Conservation (phyloP, 1,139 yeast species). For the Spencermartinsiella ligniputridi region DNA sequence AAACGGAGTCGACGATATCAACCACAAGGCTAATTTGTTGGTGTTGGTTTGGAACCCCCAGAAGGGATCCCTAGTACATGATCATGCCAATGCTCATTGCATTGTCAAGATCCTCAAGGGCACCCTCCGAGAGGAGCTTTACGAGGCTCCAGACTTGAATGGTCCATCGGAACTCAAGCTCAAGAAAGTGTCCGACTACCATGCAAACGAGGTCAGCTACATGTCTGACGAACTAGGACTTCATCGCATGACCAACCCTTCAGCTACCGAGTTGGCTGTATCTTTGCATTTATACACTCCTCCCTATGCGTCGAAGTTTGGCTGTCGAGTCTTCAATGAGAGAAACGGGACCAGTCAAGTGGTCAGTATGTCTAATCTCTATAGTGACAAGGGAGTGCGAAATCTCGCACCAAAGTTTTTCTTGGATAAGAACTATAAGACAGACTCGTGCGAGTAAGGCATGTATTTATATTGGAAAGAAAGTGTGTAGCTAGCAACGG, state of each 20-base stretch:
- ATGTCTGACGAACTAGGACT: conserved; percentile 64
- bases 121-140: conserved; percentile 52
- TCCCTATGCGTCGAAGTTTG: conserved; percentile 65
- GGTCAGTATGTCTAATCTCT: conserved; percentile 59
- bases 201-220: conserved; percentile 54
- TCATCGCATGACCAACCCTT: conserved; percentile 58
- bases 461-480: neutral
- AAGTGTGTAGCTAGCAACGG: neutral
- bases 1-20: conserved; percentile 64
- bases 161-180: conserved; percentile 20
- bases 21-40: conserved; percentile 63
- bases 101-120: conserved; percentile 58
- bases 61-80: conserved; percentile 64
- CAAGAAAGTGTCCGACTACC: conserved; percentile 35
- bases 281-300: conserved; percentile 74
- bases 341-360: conserved; percentile 49
- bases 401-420: conserved; percentile 1
- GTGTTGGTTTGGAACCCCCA: conserved; percentile 71
- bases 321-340: conserved; percentile 60
- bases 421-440: neutral
- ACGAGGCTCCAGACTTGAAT: conserved; percentile 45
- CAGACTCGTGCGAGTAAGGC: neutral
- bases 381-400: conserved; percentile 55
- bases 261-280: conserved; percentile 47
- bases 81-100: conserved; percentile 70